Evolutionary conservation across 164 flowering plant genomes (phyloP).

Genomic region (Sedum album): DNA sequence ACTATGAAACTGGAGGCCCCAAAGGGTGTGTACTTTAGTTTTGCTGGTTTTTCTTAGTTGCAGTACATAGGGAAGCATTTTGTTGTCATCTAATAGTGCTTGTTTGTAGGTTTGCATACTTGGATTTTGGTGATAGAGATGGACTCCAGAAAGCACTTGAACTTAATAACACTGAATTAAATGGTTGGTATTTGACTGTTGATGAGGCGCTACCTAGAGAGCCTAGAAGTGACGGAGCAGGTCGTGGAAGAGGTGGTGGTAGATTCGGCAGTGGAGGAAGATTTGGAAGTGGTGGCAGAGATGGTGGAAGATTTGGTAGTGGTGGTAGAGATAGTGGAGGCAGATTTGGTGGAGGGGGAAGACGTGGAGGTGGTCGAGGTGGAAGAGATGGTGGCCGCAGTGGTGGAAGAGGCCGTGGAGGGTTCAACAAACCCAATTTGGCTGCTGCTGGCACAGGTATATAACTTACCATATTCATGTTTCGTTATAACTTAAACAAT

Average conservation of each 20-base stretch:
- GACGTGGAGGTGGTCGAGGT: too few species aligned
- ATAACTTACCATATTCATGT: too few species aligned
- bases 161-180: conserved; percentile 44
- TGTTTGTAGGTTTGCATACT: conserved; percentile 61
- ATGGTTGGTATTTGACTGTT: conserved; percentile 39
- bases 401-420: conserved; percentile 21
- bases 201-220: conserved; percentile 71
- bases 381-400: conserved; percentile 9
- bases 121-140: conserved; percentile 42
- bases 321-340: too few species aligned
- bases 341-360: too few species aligned
- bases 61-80: too few species aligned
- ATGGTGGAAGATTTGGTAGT: too few species aligned
- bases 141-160: conserved; percentile 52
- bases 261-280: too few species aligned
- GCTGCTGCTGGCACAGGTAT: conserved; percentile 34
- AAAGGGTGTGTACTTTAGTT: conserved; percentile 54
- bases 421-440: conserved; percentile 32
- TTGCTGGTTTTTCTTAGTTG: too few species aligned
- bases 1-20: conserved; percentile 41
- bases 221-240: too few species aligned
- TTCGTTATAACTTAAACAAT: too few species aligned
- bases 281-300: too few species aligned
- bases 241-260: too few species aligned
- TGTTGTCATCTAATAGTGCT: neutral